Evolutionary conservation across 805 yeast genomes (phyloP).

Genomic region (Sporopachydermia quercuum): DNA sequence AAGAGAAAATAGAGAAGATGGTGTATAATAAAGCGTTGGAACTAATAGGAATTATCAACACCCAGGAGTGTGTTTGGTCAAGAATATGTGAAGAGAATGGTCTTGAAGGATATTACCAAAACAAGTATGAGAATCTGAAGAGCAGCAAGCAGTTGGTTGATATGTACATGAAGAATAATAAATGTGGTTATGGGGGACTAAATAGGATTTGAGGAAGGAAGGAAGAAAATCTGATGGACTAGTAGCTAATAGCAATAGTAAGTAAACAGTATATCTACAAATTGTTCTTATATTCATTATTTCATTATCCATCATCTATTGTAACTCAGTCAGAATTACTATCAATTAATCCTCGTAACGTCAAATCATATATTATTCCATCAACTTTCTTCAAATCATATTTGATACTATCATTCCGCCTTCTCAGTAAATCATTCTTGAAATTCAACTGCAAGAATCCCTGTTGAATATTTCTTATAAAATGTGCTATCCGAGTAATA

Average conservation of each 20-base stretch:
- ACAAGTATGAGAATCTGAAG: not conserved
- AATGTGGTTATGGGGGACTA: not conserved
- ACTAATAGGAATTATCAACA: not conserved
- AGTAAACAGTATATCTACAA: too few species aligned
- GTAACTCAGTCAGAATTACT: too few species aligned
- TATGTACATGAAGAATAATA: not conserved
- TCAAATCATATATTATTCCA: slow-evolving; percentile 16
- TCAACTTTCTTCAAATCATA: slow-evolving; percentile 19
- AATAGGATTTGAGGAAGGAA: too few species aligned
- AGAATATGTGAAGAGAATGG: not conserved
- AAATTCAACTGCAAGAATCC: slow-evolving; percentile 15
- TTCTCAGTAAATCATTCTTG: slow-evolving; percentile 17
- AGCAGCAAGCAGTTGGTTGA: not conserved
- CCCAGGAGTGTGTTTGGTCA: not conserved
- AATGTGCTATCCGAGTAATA: slow-evolving; percentile 2
- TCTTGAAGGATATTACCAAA: not conserved
- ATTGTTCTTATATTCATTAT: too few species aligned
- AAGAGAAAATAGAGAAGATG: not conserved
- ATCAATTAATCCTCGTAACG: slow-evolving; percentile 11
- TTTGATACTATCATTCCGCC: slow-evolving; percentile 15
- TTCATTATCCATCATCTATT: too few species aligned
- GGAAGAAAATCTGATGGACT: too few species aligned
- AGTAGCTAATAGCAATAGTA: too few species aligned
- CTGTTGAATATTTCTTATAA: slow-evolving; percentile 15
- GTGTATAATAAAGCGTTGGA: not conserved